Evolutionary conservation across 352 stramenopile genomes (phyloP).

Genomic region (Pythium diclinum): DNA sequence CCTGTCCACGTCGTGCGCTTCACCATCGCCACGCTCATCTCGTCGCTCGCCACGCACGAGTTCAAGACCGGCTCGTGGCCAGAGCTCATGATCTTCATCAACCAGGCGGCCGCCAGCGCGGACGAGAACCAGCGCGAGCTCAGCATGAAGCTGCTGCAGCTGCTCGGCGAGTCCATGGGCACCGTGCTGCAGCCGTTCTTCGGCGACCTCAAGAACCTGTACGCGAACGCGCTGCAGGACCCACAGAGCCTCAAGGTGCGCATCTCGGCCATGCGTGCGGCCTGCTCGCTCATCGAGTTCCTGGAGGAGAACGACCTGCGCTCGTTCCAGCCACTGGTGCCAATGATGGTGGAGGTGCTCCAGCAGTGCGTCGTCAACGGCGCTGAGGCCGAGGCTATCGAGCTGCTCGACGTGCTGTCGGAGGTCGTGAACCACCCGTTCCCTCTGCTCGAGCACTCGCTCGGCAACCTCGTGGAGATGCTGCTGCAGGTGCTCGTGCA

Average conservation of each 20-base stretch:
- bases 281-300: conserved; percentile 78
- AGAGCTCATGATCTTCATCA: conserved; percentile 94
- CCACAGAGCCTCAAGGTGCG: conserved; percentile 79
- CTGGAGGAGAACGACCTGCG: conserved; percentile 72
- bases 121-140: conserved; percentile 88
- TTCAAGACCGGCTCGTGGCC: conserved; percentile 81
- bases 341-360: conserved; percentile 83
- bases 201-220: conserved; percentile 76
- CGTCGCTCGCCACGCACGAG: conserved; percentile 78
- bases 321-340: conserved; percentile 70
- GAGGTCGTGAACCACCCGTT: conserved; percentile 84
- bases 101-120: conserved; percentile 75
- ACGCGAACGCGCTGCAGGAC: conserved; percentile 68
- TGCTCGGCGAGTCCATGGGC: conserved; percentile 93
- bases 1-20: conserved; percentile 86
- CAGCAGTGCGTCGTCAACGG: conserved; percentile 80
- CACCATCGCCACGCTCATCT: conserved; percentile 79
- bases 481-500: conserved; percentile 80
- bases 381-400: conserved; percentile 73
- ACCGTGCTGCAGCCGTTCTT: conserved; percentile 82
- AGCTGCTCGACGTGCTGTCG: conserved; percentile 86
- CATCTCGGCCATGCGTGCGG: conserved; percentile 76
- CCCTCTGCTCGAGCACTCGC: conserved; percentile 77
- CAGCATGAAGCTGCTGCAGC: conserved; percentile 91
- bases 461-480: conserved; percentile 79